These are phyloP conservation scores for Exserohilum turcica DNA, from an alignment of 2,329 filamentous ascomycete species.

Conservation along the genomic window DNA sequence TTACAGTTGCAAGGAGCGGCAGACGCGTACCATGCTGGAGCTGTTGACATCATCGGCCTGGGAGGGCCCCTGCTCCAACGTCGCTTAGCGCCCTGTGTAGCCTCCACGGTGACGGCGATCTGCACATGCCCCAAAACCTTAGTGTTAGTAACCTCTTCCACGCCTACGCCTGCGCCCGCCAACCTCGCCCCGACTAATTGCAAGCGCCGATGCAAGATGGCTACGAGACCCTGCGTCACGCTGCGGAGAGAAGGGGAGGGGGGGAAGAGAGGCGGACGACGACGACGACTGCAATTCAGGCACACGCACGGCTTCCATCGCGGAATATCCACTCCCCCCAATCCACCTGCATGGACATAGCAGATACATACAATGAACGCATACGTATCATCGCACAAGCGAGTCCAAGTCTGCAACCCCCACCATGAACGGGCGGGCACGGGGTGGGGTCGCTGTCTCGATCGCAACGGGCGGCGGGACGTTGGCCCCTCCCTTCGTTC, in stretches of 20 bases:
- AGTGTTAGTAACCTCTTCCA: constrained; percentile 13
- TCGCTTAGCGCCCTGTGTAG: constrained; percentile 22
- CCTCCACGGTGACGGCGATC: constrained; percentile 19
- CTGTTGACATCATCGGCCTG: constrained; percentile 10
- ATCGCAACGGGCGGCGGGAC: constrained; percentile 14
- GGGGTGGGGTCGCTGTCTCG: not conserved
- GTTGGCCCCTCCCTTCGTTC: constrained; percentile 14
- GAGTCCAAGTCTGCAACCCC: not conserved
- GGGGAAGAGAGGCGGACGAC: not conserved
- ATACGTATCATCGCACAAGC: not conserved
- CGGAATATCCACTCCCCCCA: not conserved
- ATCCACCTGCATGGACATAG: too few species aligned
- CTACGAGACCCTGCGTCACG: constrained; percentile 15
- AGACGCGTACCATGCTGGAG: constrained; percentile 5
- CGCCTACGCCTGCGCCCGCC: constrained; percentile 6
- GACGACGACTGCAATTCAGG: constrained; percentile 2
- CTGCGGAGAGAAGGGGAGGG: not conserved
- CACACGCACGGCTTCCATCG: constrained; percentile 3
- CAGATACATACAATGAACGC: not conserved
- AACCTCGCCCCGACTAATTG: not conserved
- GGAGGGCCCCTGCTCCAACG: constrained; percentile 10
- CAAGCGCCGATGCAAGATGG: constrained; percentile 1
- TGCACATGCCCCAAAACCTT: constrained; percentile 6
- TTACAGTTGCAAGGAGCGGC: constrained; percentile 11
- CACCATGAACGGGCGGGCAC: constrained; percentile 5